phyloP scores from a whole-genome alignment of 2,329 filamentous ascomycete genomes.

The Nemania bipapillata region DNA sequence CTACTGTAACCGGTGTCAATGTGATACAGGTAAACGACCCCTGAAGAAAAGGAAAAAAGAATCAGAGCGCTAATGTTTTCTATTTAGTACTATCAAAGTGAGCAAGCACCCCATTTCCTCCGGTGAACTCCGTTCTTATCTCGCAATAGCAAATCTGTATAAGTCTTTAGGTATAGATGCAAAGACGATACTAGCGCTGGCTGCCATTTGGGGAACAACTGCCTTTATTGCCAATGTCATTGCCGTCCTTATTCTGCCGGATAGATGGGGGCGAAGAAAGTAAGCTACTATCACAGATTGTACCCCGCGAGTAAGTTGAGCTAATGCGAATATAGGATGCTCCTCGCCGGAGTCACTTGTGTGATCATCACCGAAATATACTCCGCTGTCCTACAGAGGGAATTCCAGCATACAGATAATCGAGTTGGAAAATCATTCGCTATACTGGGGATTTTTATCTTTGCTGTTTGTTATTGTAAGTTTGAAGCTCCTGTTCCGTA shows the following conservation, averaged over 20 bases:
- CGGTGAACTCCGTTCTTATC: neutral
- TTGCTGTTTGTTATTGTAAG: conserved; percentile 64
- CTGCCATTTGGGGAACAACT: conserved; percentile 65
- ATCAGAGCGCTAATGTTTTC: neutral
- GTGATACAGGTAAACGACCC: conserved; percentile 57
- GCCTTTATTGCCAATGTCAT: conserved; percentile 62
- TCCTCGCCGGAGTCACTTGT: conserved; percentile 62
- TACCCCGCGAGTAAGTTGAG: neutral
- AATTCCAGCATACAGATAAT: conserved; percentile 67
- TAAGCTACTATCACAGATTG: neutral
- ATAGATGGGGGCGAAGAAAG: conserved; percentile 69
- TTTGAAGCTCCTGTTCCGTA: conserved; percentile 27
- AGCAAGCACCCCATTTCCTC: neutral
- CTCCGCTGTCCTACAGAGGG: conserved; percentile 66
- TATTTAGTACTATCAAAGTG: conserved; percentile 54
- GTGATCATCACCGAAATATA: conserved; percentile 69
- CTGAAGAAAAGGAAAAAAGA: neutral
- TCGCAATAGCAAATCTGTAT: conserved; percentile 58
- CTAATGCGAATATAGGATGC: conserved; percentile 59
- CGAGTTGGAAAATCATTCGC: conserved; percentile 68
- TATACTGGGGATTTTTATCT: conserved; percentile 67
- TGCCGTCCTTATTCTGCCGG: conserved; percentile 64
- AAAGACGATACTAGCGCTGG: conserved; percentile 63
- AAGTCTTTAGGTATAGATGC: conserved; percentile 63
- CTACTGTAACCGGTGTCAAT: conserved; percentile 66